phyloP scores from a whole-genome alignment of 2,329 filamentous ascomycete species.

The Aspergillus caelatus region DNA sequence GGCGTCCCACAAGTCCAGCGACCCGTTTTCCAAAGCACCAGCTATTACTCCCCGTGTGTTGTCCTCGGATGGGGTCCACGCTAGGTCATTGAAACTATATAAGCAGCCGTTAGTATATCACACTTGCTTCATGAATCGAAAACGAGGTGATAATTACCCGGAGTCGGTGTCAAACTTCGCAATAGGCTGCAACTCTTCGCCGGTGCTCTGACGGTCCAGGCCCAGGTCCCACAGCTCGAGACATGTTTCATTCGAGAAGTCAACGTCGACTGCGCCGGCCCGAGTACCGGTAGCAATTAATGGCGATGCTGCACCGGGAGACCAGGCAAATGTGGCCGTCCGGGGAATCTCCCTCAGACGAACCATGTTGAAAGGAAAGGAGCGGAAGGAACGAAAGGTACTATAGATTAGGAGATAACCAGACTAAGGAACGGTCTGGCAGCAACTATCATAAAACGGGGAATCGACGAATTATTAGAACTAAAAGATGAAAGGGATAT shows the following conservation, averaged over 20 bases:
- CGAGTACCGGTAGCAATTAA: constrained; percentile 91
- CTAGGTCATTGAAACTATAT: constrained; percentile 89
- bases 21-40: constrained; percentile 91
- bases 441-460: constrained; percentile 22
- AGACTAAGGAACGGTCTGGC: constrained; percentile 16
- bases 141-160: constrained; percentile 60
- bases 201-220: constrained; percentile 74
- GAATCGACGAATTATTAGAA: constrained; percentile 16
- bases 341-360: constrained; percentile 93
- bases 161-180: constrained; percentile 85
- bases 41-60: constrained; percentile 88
- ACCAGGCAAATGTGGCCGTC: constrained; percentile 98
- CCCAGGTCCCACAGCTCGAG: constrained; percentile 94
- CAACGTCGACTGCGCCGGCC: constrained; percentile 91
- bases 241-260: constrained; percentile 97
- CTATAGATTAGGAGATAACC: constrained; percentile 26
- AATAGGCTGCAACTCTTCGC: constrained; percentile 81
- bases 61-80: constrained; percentile 83
- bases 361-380: constrained; percentile 68
- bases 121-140: background rate
- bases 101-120: constrained; percentile 25
- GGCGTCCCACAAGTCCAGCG: constrained; percentile 91
- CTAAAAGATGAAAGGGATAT: constrained; percentile 12
- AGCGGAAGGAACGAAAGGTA: constrained; percentile 21
- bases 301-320: constrained; percentile 75